A percentile compares a stretch with the other conserved stretches of the same genome.
These are phyloP conservation scores for Epichloe coenophiala DNA, from an alignment of 2,329 filamentous ascomycete genomes.

Conservation along the genomic window DNA sequence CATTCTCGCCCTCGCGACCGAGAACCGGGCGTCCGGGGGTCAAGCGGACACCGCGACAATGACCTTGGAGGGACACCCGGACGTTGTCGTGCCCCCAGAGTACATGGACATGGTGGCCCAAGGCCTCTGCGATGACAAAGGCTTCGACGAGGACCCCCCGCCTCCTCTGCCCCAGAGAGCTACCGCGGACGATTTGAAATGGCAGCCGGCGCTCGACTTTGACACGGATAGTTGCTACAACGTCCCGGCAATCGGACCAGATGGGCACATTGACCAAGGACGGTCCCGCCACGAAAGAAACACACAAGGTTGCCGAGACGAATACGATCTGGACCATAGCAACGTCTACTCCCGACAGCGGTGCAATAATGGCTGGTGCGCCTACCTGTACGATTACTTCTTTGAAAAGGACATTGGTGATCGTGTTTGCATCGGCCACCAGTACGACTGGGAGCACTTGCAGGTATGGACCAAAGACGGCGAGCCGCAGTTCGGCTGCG, in stretches of 20 bases:
- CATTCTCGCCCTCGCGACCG: neutral
- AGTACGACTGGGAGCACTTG: constrained; percentile 27
- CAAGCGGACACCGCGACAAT: neutral
- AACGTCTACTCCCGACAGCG: constrained; percentile 29
- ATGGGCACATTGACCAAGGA: constrained; percentile 20
- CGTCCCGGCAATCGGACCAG: constrained; percentile 22
- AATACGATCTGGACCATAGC: constrained; percentile 21
- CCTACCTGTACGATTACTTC: constrained; percentile 31
- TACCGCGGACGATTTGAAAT: constrained; percentile 11
- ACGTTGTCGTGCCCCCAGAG: neutral
- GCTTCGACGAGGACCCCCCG: constrained; percentile 9
- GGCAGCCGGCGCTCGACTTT: constrained; percentile 18
- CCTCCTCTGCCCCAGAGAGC: constrained; percentile 10
- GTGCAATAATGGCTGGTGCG: constrained; percentile 32
- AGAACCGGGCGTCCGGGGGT: neutral
- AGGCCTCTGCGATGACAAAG: constrained; percentile 4
- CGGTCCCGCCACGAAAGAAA: constrained; percentile 16
- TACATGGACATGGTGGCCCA: neutral
- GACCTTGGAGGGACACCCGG: neutral
- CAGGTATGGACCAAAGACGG: constrained; percentile 17
- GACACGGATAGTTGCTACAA: constrained; percentile 26
- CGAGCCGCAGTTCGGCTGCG: constrained; percentile 15
- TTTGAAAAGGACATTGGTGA: constrained; percentile 28
- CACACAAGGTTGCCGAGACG: constrained; percentile 19
- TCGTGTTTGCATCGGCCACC: constrained; percentile 20